A percentile compares a stretch with the other conserved stretches of the same genome.
These are phyloP conservation scores for Volvox carteri DNA, from an alignment of 163 green algal genomes.

Conservation along the genomic window DNA sequence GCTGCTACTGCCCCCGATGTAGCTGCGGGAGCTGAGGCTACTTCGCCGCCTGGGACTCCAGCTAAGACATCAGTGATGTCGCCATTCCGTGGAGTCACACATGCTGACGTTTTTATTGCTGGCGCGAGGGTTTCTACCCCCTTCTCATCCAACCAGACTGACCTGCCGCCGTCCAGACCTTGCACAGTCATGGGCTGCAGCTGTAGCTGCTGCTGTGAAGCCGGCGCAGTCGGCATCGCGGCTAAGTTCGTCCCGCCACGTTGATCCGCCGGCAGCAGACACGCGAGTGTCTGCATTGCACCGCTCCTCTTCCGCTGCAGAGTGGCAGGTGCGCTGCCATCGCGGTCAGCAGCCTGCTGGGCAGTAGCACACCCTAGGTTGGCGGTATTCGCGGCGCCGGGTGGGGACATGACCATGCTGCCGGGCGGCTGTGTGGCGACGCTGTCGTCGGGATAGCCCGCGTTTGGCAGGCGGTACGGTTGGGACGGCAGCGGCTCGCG, in stretches of 20 bases:
- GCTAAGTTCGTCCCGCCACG: background rate
- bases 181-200: background rate
- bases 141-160: background rate
- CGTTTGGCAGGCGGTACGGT: background rate
- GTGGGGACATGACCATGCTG: constrained; percentile 60
- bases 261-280: constrained; percentile 22
- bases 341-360: background rate
- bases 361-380: background rate
- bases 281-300: constrained; percentile 1
- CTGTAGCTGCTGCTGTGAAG: background rate
- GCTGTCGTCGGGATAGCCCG: background rate
- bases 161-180: background rate
- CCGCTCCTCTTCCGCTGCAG: background rate
- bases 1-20: no score
- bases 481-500: background rate
- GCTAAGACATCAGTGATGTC: no score
- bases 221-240: background rate
- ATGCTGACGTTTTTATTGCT: background rate
- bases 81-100: no score
- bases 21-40: no score
- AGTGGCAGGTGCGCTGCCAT: background rate
- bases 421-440: constrained; percentile 39
- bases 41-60: no score
- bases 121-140: background rate
- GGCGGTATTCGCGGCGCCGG: background rate